These are phyloP conservation scores for Xylariaceae sp. DNA, from an alignment of 2,329 filamentous ascomycete genomes.

Conservation along the genomic window DNA sequence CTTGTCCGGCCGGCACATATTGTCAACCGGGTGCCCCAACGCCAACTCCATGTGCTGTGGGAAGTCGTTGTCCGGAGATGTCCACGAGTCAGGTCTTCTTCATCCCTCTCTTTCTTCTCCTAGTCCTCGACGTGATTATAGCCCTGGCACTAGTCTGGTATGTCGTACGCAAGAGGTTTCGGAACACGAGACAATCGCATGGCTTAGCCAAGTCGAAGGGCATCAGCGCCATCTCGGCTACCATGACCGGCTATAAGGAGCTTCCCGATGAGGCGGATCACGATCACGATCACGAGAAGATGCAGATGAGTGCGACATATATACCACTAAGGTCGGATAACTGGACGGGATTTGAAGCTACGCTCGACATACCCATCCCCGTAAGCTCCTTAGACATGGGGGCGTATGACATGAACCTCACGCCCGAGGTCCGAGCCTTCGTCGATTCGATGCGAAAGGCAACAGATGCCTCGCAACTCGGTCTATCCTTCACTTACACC, in stretches of 20 bases:
- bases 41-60: conserved; percentile 55
- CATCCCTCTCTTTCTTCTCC: conserved; percentile 51
- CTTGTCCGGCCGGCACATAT: conserved; percentile 56
- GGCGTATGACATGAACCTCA: conserved; percentile 42
- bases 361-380: conserved; percentile 43
- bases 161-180: conserved; percentile 46
- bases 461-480: conserved; percentile 58
- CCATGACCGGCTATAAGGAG: conserved; percentile 45
- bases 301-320: conserved; percentile 44
- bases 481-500: conserved; percentile 60
- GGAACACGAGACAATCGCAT: conserved; percentile 38
- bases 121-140: conserved; percentile 52
- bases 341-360: conserved; percentile 47
- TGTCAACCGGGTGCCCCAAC: conserved; percentile 57
- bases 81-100: conserved; percentile 51
- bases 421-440: conserved; percentile 54
- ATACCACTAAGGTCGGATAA: conserved; percentile 35
- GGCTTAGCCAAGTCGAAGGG: conserved; percentile 30
- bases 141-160: conserved; percentile 46
- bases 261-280: conserved; percentile 43
- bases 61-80: conserved; percentile 54
- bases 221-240: conserved; percentile 41
- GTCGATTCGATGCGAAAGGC: conserved; percentile 60
- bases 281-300: conserved; percentile 42
- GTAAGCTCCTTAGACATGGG: conserved; percentile 35